A percentile compares a stretch with the other conserved stretches of the same genome.
These are phyloP conservation scores for Polytolypa hystricis DNA, from an alignment of 2,329 filamentous ascomycete species.

Conservation along the genomic window DNA sequence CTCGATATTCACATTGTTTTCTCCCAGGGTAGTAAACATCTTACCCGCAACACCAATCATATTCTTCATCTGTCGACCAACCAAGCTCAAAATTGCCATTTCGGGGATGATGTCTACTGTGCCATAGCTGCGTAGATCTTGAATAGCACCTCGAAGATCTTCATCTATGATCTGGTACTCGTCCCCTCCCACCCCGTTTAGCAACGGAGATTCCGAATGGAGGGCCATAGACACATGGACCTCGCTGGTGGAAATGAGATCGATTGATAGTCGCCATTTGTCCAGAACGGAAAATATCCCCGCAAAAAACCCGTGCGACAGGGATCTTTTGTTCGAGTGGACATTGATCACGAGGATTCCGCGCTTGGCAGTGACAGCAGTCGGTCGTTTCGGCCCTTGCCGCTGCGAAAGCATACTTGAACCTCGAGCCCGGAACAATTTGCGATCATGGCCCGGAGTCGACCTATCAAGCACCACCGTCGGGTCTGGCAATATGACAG, in stretches of 20 bases:
- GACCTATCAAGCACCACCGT: slow-evolving; percentile 40
- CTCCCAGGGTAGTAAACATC: slow-evolving; percentile 91
- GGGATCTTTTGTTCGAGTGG: slow-evolving; percentile 91
- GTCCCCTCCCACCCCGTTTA: slow-evolving; percentile 36
- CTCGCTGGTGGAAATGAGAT: slow-evolving; percentile 91
- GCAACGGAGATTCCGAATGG: slow-evolving; percentile 58
- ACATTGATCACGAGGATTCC: slow-evolving; percentile 96
- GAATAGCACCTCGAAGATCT: slow-evolving; percentile 53
- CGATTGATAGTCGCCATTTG: slow-evolving; percentile 75
- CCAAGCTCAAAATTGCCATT: slow-evolving; percentile 92
- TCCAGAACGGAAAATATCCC: slow-evolving; percentile 88
- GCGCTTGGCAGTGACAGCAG: slow-evolving; percentile 93
- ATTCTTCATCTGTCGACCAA: slow-evolving; percentile 94
- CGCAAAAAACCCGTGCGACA: slow-evolving; percentile 92
- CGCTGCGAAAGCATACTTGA: slow-evolving; percentile 38
- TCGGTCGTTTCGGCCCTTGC: slow-evolving; percentile 59
- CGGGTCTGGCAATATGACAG: slow-evolving; percentile 62
- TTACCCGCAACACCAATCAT: slow-evolving; percentile 87
- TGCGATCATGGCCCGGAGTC: slow-evolving; percentile 46
- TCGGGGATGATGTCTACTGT: slow-evolving; percentile 80
- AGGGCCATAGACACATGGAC: slow-evolving; percentile 97
- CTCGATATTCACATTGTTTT: slow-evolving; percentile 92
- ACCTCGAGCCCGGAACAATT: slow-evolving; percentile 39
- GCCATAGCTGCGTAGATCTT: slow-evolving; percentile 67
- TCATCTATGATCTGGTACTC: slow-evolving; percentile 47